These are phyloP conservation scores for Anethum foeniculum DNA, from an alignment of 140 eudicot genomes.

Conservation along the genomic window DNA sequence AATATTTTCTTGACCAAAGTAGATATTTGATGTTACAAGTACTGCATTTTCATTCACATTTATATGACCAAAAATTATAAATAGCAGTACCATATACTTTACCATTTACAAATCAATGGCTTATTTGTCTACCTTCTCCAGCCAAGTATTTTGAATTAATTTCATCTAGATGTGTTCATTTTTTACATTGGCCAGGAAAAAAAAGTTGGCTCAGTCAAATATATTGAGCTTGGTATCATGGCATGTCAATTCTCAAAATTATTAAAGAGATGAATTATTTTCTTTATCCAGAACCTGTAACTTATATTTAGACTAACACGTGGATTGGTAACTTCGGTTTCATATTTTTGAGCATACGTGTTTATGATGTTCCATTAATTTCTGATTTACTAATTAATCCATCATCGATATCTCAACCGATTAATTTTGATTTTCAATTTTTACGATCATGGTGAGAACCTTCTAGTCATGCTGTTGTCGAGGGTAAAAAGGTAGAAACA, in stretches of 20 bases:
- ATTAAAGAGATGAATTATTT: not conserved
- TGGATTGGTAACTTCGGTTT: not conserved
- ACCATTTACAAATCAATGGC: not conserved
- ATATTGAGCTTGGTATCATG: not conserved
- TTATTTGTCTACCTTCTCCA: not conserved
- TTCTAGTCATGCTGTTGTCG: not conserved
- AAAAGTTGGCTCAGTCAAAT: not conserved
- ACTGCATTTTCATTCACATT: not conserved
- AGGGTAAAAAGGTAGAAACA: not conserved
- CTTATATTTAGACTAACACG: not conserved
- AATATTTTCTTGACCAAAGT: not conserved
- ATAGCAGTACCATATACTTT: no score
- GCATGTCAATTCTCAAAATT: not conserved
- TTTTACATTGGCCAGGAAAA: not conserved
- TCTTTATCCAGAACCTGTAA: not conserved
- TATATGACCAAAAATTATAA: not conserved
- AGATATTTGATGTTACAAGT: not conserved
- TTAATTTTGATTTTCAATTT: no score
- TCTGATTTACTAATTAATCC: no score
- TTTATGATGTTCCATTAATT: no score
- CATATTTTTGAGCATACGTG: not conserved
- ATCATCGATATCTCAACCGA: no score
- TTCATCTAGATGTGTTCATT: not conserved
- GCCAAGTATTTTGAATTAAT: not conserved
- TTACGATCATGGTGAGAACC: not conserved